Conservation (phyloP, 2,329 filamentous ascomycete species). For the Sporothrix phasma region DNA sequence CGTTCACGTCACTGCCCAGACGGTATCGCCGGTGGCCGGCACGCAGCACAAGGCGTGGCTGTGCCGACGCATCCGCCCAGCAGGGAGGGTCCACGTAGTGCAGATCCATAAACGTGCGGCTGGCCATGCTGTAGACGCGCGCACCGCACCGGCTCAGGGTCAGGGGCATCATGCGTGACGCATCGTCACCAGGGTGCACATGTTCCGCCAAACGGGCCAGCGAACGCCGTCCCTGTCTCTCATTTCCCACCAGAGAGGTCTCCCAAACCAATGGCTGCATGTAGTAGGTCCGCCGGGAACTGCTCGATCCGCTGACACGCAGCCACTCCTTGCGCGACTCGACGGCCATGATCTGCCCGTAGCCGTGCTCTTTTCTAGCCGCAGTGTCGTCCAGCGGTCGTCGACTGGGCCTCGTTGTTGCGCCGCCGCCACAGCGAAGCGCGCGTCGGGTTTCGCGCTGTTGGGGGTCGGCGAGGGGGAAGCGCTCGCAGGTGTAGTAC, state of each 20-base stretch:
- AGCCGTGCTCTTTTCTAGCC: slow-evolving; percentile 48
- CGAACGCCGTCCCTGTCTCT: too few species aligned
- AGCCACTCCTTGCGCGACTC: slow-evolving; percentile 63
- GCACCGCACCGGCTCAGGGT: slow-evolving; percentile 45
- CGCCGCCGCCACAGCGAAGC: slow-evolving; percentile 52
- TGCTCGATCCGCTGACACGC: slow-evolving; percentile 32
- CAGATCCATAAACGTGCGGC: slow-evolving; percentile 49
- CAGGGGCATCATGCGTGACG: slow-evolving; percentile 32
- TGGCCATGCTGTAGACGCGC: slow-evolving; percentile 43
- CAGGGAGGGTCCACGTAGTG: slow-evolving; percentile 36
- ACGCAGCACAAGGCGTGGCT: slow-evolving; percentile 39
- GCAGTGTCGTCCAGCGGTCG: slow-evolving; percentile 61
- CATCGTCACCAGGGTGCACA: slow-evolving; percentile 41
- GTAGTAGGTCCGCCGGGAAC: slow-evolving; percentile 57
- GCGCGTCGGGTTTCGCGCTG: slow-evolving; percentile 34
- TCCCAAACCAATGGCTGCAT: slow-evolving; percentile 39
- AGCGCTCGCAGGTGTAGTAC: slow-evolving; percentile 57
- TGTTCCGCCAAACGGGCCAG: slow-evolving; percentile 26
- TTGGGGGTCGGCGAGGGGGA: slow-evolving; percentile 40
- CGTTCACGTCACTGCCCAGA: background rate
- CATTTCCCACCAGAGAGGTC: too few species aligned
- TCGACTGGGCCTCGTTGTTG: slow-evolving; percentile 60
- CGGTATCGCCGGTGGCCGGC: slow-evolving; percentile 33
- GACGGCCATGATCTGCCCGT: slow-evolving; percentile 49
- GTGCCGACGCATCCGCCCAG: slow-evolving; percentile 23